These are phyloP conservation scores for Erythrophleum fordii DNA, from an alignment of 306 rosid genomes.

Conservation along the genomic window DNA sequence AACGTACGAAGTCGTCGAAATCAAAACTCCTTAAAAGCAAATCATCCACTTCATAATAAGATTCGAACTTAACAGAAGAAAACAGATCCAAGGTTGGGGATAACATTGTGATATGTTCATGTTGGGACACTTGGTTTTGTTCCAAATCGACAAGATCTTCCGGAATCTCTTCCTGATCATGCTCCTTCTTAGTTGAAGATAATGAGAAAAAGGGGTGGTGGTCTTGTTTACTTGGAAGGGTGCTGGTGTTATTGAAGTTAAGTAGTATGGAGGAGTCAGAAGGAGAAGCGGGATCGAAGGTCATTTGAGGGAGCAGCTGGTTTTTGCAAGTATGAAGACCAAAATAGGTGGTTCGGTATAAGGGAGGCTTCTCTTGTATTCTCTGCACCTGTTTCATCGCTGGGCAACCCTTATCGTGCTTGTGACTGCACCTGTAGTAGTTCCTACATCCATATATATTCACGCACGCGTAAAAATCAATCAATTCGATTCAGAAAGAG, in stretches of 20 bases:
- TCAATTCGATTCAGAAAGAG: no score
- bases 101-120: neutral
- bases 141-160: neutral
- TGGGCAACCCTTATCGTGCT: conserved; percentile 50
- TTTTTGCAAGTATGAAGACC: conserved; percentile 45
- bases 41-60: neutral
- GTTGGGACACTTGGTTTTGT: neutral
- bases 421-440: conserved; percentile 62
- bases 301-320: no score
- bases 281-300: neutral
- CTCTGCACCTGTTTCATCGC: conserved; percentile 60
- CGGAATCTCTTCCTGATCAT: neutral
- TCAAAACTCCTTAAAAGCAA: neutral
- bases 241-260: neutral
- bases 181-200: neutral
- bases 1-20: neutral
- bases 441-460: conserved; percentile 30
- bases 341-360: conserved; percentile 44
- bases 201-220: neutral
- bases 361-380: conserved; percentile 44
- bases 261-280: neutral
- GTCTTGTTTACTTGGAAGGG: neutral
- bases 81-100: neutral
- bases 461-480: no score
- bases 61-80: neutral